Base-by-base conservation (phyloP, 2,329 filamentous ascomycete genomes). In the Coniella lustricola region DNA sequence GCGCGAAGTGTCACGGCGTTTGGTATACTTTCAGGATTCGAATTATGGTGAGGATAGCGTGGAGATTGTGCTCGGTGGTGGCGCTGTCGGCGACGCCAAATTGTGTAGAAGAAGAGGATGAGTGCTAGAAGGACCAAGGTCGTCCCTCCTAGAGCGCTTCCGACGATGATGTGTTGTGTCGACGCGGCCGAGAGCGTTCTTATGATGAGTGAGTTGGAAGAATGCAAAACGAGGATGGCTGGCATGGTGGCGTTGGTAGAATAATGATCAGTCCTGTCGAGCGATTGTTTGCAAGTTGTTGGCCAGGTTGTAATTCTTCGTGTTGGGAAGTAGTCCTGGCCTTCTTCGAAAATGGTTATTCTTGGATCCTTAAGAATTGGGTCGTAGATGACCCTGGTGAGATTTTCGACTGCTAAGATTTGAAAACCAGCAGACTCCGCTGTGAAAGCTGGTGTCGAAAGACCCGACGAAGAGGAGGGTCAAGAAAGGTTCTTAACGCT, bases 121-220 rank as follows among this genome's bases (percentile, higher is more conserved):
- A 42, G 25, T 13, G n/a, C 17, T 18, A 33, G 22, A 39, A n/a
- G 12, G 17, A 52, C 14, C 25, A 49, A 34, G 29, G 42, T 33
- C 14, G 34, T 13, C 5, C 50, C 50, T 20, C 46, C 46, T 14
- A 52, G 29, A 16, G 43, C 43, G 25, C 21, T 45, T 10, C 50
- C 50, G 17, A 52, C 46, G 20, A 52, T 44, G 12, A 49, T 44
- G 14, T 34, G 46, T 7, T 29, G 43, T 18, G 31, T 21, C 12
- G 36, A 17, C 13, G 4, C 29, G 9, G 36, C 9, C 7, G 25
- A 7, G 13, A 22, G 21, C 8, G 10, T 35, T 32, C 5, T 44
- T 3, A 13, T 14, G 25, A 5, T 10, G 10, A 10, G 25, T 13
- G 32, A n/a, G n/a, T 16, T 32, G 35, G 16, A 18, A 16, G 14